phyloP scores from a whole-genome alignment of 2,329 filamentous ascomycete genomes.

The Pezicula radicicola region DNA sequence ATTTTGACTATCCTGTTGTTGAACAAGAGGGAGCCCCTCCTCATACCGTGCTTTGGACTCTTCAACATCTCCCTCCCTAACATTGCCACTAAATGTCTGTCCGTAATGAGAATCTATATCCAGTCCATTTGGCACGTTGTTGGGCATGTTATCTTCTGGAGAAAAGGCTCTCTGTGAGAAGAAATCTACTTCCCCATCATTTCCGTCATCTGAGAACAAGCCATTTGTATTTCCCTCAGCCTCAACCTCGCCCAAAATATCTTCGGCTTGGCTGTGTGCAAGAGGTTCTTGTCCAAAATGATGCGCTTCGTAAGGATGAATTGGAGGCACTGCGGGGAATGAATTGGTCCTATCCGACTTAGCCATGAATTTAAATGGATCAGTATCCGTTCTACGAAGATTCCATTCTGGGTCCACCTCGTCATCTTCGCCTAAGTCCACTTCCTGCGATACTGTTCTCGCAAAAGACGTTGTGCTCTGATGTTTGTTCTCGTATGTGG shows the following conservation, averaged over 20 bases:
- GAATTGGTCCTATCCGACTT: constrained; percentile 58
- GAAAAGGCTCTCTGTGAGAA: constrained; percentile 31
- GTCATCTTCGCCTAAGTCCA: constrained; percentile 56
- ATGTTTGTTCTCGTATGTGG: constrained; percentile 46
- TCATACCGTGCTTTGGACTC: constrained; percentile 58
- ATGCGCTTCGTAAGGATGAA: constrained; percentile 27
- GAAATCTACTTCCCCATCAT: constrained; percentile 42
- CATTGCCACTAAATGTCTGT: constrained; percentile 20
- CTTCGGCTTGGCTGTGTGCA: constrained; percentile 48
- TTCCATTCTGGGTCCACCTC: constrained; percentile 52
- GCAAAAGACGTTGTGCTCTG: constrained; percentile 61
- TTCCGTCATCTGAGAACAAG: constrained; percentile 31
- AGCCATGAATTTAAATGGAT: constrained; percentile 59
- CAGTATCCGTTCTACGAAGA: constrained; percentile 47
- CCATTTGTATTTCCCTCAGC: constrained; percentile 37
- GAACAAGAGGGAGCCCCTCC: constrained; percentile 65
- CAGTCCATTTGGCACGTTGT: constrained; percentile 20
- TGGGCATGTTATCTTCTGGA: not conserved
- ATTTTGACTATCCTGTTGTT: constrained; percentile 23
- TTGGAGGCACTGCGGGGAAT: constrained; percentile 54
- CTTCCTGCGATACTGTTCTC: constrained; percentile 60
- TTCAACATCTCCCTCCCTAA: constrained; percentile 36
- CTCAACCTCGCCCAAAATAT: constrained; percentile 49
- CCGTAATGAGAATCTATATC: constrained; percentile 9
- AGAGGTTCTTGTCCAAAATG: constrained; percentile 34